Percentiles rank a stretch among this genome's conserved stretches.
Evolutionary conservation across 495 filamentous ascomycete genomes (phyloP).

Genomic region (Penicillium coffeae): DNA sequence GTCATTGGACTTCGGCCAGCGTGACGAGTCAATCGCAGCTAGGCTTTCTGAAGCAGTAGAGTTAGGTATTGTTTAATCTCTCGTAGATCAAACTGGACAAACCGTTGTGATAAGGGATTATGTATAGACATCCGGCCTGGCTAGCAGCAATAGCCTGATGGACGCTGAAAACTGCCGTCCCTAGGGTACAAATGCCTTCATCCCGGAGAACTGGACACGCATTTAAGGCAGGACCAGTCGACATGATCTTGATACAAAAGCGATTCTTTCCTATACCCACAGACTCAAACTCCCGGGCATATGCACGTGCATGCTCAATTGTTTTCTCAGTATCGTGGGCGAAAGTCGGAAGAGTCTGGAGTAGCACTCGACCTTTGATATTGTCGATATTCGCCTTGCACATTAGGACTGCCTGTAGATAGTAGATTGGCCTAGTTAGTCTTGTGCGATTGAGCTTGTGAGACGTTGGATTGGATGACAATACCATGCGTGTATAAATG

Average conservation of each 20-base stretch:
- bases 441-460: too few relatives aligned
- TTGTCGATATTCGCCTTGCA: conserved; percentile 1
- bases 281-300: not conserved
- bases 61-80: not conserved
- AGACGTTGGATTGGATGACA: not conserved
- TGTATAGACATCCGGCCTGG: not conserved
- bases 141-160: not conserved
- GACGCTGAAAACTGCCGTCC: conserved; percentile 1
- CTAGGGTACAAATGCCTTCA: not conserved
- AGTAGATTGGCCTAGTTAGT: not conserved
- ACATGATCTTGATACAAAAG: not conserved
- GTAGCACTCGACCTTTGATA: not conserved
- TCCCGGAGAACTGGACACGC: not conserved
- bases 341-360: not conserved
- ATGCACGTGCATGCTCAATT: not conserved
- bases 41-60: not conserved
- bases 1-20: not conserved
- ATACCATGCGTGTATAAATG: not conserved
- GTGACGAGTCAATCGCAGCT: not conserved
- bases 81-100: not conserved
- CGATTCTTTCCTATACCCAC: not conserved
- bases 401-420: not conserved
- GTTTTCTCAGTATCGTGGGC: not conserved
- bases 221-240: not conserved
- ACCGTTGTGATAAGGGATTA: conserved; percentile 1